A percentile compares a stretch with the other conserved stretches of the same genome.
Conservation (phyloP, 345 rosid species). For the Cardamine resedifolia region DNA sequence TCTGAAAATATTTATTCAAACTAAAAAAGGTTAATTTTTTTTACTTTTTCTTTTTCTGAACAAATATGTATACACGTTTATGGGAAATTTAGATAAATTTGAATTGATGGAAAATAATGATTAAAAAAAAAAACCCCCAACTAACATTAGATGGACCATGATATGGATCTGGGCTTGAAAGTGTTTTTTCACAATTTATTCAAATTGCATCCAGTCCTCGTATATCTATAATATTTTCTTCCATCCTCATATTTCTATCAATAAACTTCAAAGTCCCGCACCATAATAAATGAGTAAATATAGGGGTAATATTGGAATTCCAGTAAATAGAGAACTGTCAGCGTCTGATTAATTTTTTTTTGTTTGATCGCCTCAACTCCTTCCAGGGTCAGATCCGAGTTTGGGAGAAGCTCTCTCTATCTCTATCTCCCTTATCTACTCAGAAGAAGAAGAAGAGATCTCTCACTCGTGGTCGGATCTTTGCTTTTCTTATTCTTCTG, state of each 20-base stretch:
- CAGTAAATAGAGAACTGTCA: not conserved
- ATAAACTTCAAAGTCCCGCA: not conserved
- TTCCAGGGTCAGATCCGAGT: not conserved
- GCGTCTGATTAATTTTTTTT: not conserved
- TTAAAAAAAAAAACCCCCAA: not conserved
- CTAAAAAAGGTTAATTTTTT: too few species aligned
- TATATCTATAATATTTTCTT: not conserved
- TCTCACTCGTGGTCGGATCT: constrained; percentile 10
- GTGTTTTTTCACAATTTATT: not conserved
- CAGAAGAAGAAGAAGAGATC: not conserved
- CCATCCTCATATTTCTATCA: not conserved
- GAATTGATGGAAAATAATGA: not conserved
- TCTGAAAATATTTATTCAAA: too few species aligned
- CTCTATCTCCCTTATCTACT: not conserved
- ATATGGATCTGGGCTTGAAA: not conserved
- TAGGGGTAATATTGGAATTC: not conserved
- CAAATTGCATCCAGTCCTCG: not conserved
- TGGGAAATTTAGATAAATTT: not conserved
- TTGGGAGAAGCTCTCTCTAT: not conserved
- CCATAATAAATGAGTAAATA: not conserved
- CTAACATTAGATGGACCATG: not conserved
- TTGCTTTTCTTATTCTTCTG: not conserved
- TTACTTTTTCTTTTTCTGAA: not conserved
- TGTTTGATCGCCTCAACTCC: not conserved
- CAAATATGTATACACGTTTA: not conserved